Evolutionary conservation across 1,284 basidiomycete species (phyloP).

Genomic region (Melampsora larici-populina): DNA sequence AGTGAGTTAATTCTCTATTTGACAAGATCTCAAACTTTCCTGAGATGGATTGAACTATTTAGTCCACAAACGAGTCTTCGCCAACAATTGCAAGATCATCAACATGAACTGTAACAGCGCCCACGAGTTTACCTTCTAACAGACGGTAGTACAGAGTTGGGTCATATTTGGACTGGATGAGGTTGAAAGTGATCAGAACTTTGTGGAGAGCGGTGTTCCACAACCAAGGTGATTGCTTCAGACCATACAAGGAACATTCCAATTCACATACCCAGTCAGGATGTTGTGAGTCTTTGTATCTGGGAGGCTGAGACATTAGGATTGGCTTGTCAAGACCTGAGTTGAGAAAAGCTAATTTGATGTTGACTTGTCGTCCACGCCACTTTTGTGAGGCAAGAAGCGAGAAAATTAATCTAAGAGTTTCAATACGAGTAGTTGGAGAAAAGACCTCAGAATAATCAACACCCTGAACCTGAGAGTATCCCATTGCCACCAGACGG

Average conservation of each 20-base stretch:
- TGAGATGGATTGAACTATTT: too few relatives aligned
- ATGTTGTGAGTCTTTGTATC: conserved; percentile 14
- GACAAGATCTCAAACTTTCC: too few relatives aligned
- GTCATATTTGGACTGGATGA: conserved; percentile 10
- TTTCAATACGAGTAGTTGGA: conserved; percentile 10
- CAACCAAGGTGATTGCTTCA: conserved; percentile 27
- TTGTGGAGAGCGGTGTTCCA: too few relatives aligned
- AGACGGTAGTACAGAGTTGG: conserved; percentile 32
- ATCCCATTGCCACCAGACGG: too few relatives aligned
- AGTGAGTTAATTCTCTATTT: not conserved
- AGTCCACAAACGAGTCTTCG: not conserved
- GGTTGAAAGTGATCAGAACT: too few relatives aligned
- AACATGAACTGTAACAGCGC: conserved; percentile 7
- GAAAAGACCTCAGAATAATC: too few relatives aligned
- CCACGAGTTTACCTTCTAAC: not conserved
- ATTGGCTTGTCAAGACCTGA: conserved; percentile 11
- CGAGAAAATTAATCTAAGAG: conserved; percentile 6
- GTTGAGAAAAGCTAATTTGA: conserved; percentile 31
- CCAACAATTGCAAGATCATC: conserved; percentile 5
- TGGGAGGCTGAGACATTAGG: conserved; percentile 29
- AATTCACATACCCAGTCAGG: conserved; percentile 28
- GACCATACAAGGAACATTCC: too few relatives aligned
- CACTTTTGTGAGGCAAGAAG: conserved; percentile 11
- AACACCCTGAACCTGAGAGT: too few relatives aligned
- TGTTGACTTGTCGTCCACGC: conserved; percentile 26